Evolutionary conservation across 495 filamentous ascomycete genomes (phyloP).

Genomic region (Entonaema liquescens): DNA sequence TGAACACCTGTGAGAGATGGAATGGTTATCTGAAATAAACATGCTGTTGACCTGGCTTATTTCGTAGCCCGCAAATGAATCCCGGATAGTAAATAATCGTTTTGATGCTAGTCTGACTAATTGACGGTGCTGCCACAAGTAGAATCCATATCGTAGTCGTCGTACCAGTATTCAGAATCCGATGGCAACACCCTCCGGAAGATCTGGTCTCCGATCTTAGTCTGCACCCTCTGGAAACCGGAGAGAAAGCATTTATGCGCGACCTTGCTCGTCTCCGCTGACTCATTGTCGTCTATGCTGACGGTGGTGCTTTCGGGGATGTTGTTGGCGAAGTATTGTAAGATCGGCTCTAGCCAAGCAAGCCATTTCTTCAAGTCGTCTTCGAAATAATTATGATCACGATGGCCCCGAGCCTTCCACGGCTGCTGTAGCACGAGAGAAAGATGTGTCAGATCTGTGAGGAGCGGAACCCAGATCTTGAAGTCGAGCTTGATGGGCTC

Average conservation of each 20-base stretch:
- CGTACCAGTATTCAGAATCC: not conserved
- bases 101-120: not conserved
- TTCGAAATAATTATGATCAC: not conserved
- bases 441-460: not conserved
- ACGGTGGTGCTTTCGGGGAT: conserved; percentile 5
- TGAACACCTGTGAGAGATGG: not conserved
- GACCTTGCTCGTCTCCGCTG: not conserved
- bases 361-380: not conserved
- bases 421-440: conserved; percentile 1
- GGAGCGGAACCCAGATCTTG: not conserved
- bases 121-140: not conserved
- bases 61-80: not conserved
- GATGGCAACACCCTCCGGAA: not conserved
- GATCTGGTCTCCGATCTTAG: conserved; percentile 5
- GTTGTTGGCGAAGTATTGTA: conserved; percentile 6
- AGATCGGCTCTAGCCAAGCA: conserved; percentile 3
- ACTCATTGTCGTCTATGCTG: not conserved
- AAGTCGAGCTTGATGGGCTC: not conserved
- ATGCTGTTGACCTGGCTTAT: not conserved
- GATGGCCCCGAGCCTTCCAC: not conserved
- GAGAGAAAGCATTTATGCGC: not conserved
- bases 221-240: conserved; percentile 1
- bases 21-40: not conserved
- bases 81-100: not conserved
- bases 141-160: not conserved